Percentiles rank a stretch among this genome's conserved stretches.
These are phyloP conservation scores for Saccharum spontaneum DNA, from an alignment of 176 grass and related monocot species.

Conservation along the genomic window DNA sequence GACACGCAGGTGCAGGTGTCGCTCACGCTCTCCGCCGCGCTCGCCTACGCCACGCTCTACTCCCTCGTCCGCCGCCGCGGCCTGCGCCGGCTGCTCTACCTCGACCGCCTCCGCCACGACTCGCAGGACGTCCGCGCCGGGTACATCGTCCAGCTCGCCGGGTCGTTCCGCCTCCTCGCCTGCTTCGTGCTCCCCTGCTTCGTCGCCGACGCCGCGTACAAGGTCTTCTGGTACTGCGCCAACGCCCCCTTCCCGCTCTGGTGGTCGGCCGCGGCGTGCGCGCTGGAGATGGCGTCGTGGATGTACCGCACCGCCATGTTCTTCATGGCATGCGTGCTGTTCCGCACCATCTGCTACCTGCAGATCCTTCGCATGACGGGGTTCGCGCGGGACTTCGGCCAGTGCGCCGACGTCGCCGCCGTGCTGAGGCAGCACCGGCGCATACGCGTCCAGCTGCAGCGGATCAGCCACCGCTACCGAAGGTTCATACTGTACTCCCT, in stretches of 20 bases:
- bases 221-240: constrained; percentile 59
- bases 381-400: constrained; percentile 59
- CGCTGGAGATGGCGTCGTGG: constrained; percentile 71
- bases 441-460: constrained; percentile 60
- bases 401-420: constrained; percentile 53
- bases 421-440: constrained; percentile 67
- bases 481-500: constrained; percentile 72
- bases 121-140: constrained; percentile 52
- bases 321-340: constrained; percentile 73
- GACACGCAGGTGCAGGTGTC: constrained; percentile 70
- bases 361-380: constrained; percentile 83
- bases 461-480: constrained; percentile 78
- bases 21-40: constrained; percentile 45
- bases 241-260: constrained; percentile 30
- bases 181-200: constrained; percentile 64
- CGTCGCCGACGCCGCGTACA: constrained; percentile 63
- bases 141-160: constrained; percentile 51
- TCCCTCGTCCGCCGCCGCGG: constrained; percentile 47
- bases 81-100: constrained; percentile 75
- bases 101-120: constrained; percentile 61
- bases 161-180: constrained; percentile 55
- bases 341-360: constrained; percentile 78
- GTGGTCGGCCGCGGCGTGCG: constrained; percentile 47
- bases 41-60: constrained; percentile 60
- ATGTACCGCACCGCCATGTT: constrained; percentile 70